Conservation (phyloP, 306 rosid species). For the Prosopis cineraria region DNA sequence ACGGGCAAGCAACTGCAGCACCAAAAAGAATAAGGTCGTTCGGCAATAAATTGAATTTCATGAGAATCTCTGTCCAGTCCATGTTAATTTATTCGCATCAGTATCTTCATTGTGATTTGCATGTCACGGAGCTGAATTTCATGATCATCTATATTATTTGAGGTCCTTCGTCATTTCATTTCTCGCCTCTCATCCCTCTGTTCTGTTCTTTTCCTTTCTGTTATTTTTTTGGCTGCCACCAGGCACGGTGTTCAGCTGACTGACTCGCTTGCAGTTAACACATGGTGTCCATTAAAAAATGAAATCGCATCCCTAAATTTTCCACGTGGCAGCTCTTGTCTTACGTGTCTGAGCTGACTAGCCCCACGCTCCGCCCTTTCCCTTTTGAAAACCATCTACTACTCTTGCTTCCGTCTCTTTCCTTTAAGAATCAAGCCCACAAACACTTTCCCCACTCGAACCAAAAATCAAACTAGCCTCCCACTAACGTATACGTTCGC, state of each 20-base stretch:
- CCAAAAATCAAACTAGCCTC: background rate
- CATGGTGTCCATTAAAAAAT: constrained; percentile 10
- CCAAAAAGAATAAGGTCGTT: background rate
- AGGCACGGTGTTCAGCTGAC: constrained; percentile 42
- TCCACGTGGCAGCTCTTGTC: constrained; percentile 45
- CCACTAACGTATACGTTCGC: background rate
- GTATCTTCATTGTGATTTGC: constrained; percentile 1
- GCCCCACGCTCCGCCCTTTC: constrained; percentile 50
- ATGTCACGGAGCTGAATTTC: constrained; percentile 15
- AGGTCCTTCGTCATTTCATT: background rate
- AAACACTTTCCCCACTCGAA: background rate
- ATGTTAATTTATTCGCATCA: constrained; percentile 22
- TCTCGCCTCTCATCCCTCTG: constrained; percentile 20
- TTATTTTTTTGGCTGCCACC: background rate
- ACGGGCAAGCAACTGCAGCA: background rate
- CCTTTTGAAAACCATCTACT: constrained; percentile 6
- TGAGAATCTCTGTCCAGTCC: constrained; percentile 44
- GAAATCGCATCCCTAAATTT: constrained; percentile 5
- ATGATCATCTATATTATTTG: background rate
- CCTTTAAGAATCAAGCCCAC: background rate
- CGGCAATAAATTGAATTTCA: constrained; percentile 30
- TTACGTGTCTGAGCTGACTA: constrained; percentile 36
- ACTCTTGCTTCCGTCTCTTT: background rate
- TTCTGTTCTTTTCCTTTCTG: too few species aligned
- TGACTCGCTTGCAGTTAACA: constrained; percentile 26